A percentile compares a stretch with the other conserved stretches of the same genome.
Conservation (phyloP, 352 stramenopile genomes). For the Phytophthora niederhauseri region DNA sequence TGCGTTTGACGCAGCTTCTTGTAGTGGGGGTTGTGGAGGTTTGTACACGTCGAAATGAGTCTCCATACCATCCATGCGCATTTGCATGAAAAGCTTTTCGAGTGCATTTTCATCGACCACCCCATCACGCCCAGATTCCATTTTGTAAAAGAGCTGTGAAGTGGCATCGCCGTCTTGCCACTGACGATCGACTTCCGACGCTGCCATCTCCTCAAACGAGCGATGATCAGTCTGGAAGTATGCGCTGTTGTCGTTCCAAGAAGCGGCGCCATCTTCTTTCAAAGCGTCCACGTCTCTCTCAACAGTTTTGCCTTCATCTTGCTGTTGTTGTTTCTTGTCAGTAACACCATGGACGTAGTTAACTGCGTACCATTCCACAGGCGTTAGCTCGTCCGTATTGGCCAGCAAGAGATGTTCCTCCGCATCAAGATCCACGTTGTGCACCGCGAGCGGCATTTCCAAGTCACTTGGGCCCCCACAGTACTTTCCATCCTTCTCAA, state of each 20-base stretch:
- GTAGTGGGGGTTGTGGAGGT: conserved; percentile 43
- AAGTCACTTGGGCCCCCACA: conserved; percentile 47
- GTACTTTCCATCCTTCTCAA: conserved; percentile 59
- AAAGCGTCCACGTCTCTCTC: conserved; percentile 14
- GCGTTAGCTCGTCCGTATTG: conserved; percentile 83
- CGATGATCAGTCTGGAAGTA: conserved; percentile 32
- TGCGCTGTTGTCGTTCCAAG: conserved; percentile 23
- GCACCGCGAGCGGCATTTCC: conserved; percentile 52
- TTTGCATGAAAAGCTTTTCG: conserved; percentile 49
- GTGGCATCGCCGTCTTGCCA: conserved; percentile 55
- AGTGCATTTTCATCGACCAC: conserved; percentile 34
- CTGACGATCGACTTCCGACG: conserved; percentile 35
- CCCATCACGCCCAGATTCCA: conserved; percentile 5
- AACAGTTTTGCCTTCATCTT: conserved; percentile 18
- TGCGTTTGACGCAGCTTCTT: not conserved
- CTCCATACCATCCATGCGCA: conserved; percentile 66
- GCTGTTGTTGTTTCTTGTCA: conserved; percentile 55
- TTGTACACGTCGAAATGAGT: conserved; percentile 61
- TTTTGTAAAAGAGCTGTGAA: conserved; percentile 49
- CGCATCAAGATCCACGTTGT: conserved; percentile 74
- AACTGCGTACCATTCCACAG: conserved; percentile 88
- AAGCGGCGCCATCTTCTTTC: conserved; percentile 25
- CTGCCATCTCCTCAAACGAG: conserved; percentile 55
- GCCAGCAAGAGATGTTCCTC: conserved; percentile 84
- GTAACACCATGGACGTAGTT: conserved; percentile 71